A percentile compares a stretch with the other conserved stretches of the same genome.
phyloP scores from a whole-genome alignment of 164 flowering plant species.

The Aristolochia contorta region DNA sequence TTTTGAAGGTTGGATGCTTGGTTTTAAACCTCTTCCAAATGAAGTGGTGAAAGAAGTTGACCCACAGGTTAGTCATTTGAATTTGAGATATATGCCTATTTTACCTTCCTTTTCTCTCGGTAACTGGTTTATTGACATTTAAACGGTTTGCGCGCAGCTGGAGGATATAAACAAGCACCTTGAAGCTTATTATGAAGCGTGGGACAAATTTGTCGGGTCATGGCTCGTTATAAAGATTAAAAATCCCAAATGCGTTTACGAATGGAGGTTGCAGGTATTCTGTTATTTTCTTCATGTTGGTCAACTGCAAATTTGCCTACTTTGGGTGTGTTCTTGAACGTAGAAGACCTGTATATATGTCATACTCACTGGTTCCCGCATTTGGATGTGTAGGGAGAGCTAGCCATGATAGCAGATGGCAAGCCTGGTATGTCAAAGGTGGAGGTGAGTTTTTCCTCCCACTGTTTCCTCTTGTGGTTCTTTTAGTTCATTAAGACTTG shows the following conservation, averaged over 20 bases:
- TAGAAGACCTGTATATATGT: neutral
- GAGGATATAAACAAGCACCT: slow-evolving; percentile 68
- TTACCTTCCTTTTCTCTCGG: neutral
- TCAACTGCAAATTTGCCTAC: neutral
- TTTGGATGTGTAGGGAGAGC: slow-evolving; percentile 47
- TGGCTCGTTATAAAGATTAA: slow-evolving; percentile 89
- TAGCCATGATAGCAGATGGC: slow-evolving; percentile 84
- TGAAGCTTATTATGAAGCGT: slow-evolving; percentile 86
- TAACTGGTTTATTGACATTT: neutral
- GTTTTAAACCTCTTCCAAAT: slow-evolving; percentile 74
- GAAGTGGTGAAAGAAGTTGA: slow-evolving; percentile 62
- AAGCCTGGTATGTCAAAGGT: slow-evolving; percentile 85
- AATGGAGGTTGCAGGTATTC: slow-evolving; percentile 92
- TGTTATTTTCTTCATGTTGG: neutral
- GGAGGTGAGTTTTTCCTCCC: slow-evolving; percentile 44
- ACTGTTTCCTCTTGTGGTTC: neutral
- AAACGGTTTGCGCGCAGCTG: slow-evolving; percentile 32
- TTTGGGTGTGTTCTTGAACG: neutral
- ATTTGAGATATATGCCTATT: neutral
- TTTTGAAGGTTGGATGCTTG: slow-evolving; percentile 99
- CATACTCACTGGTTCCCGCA: neutral
- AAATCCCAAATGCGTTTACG: slow-evolving; percentile 76
- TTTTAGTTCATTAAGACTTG: neutral
- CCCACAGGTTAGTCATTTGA: slow-evolving; percentile 33
- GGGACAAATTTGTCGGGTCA: slow-evolving; percentile 79